These are phyloP conservation scores for Cercospora citrullina DNA, from an alignment of 2,329 filamentous ascomycete genomes.

Conservation along the genomic window DNA sequence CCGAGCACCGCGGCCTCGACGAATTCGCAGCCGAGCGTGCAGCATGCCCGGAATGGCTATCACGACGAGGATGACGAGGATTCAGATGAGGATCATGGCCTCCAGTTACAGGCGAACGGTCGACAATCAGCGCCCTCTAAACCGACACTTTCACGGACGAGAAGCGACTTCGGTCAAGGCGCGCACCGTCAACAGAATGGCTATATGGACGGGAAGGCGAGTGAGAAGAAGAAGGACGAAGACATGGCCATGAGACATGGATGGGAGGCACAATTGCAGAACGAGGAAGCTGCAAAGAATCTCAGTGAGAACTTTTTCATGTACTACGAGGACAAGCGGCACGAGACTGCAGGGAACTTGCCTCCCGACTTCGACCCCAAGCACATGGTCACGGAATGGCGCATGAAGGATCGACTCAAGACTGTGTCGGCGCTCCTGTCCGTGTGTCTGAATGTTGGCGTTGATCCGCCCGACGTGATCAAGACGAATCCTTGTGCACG, in stretches of 20 bases:
- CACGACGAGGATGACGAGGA: conserved; percentile 34
- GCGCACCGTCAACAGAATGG: conserved; percentile 12
- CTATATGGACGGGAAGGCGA: conserved; percentile 4
- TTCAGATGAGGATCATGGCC: conserved; percentile 34
- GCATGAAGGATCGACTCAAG: conserved; percentile 93
- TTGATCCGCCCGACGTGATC: conserved; percentile 94
- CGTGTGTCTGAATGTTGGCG: conserved; percentile 93
- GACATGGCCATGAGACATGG: conserved; percentile 66
- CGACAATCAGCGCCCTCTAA: conserved; percentile 14
- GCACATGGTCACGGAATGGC: conserved; percentile 77
- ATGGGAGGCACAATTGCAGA: conserved; percentile 90
- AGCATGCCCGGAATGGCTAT: conserved; percentile 12
- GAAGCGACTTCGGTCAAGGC: conserved; percentile 23
- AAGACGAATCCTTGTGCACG: conserved; percentile 93
- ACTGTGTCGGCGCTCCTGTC: conserved; percentile 93
- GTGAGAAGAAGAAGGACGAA: conserved; percentile 18
- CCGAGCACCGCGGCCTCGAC: conserved; percentile 21
- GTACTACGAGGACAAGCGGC: conserved; percentile 98
- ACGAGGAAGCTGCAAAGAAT: conserved; percentile 76
- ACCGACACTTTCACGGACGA: conserved; percentile 25
- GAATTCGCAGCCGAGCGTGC: conserved; percentile 23
- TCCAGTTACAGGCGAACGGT: conserved; percentile 55
- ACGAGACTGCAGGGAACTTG: conserved; percentile 89
- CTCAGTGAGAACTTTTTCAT: conserved; percentile 91
- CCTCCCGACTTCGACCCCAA: conserved; percentile 53